Conservation (phyloP, 2,329 filamentous ascomycete genomes). For the Monilinia aucupariae region DNA sequence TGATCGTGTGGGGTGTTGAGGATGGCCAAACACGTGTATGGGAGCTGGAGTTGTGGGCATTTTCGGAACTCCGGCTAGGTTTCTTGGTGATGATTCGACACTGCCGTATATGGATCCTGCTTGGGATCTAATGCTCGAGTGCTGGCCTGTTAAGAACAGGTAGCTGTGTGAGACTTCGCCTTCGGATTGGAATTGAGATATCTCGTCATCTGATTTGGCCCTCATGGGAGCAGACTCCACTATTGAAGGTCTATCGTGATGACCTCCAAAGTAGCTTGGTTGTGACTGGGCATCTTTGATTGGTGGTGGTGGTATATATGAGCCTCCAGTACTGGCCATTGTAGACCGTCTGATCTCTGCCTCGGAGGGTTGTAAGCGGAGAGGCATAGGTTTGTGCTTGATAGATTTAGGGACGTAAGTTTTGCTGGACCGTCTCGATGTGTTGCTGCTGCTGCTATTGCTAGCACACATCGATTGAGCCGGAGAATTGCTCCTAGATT, state of each 20-base stretch:
- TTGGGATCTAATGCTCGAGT: constrained; percentile 1
- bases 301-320: constrained; percentile 4
- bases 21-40: background rate
- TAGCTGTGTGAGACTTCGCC: constrained; percentile 8
- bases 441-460: background rate
- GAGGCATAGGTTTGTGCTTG: constrained; percentile 10
- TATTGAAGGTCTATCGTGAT: background rate
- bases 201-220: background rate
- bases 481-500: constrained; percentile 19
- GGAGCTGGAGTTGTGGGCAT: background rate
- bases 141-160: constrained; percentile 1
- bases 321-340: background rate
- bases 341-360: constrained; percentile 1
- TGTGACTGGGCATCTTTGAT: background rate
- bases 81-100: background rate
- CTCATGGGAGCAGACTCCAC: background rate
- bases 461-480: constrained; percentile 12
- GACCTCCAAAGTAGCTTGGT: background rate
- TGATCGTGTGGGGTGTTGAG: background rate
- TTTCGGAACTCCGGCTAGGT: background rate
- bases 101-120: background rate
- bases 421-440: background rate
- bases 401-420: background rate
- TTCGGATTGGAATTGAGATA: background rate
- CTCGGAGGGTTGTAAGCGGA: constrained; percentile 9